phyloP scores from a whole-genome alignment of 805 yeast species.

The Kodamaea leandrae region DNA sequence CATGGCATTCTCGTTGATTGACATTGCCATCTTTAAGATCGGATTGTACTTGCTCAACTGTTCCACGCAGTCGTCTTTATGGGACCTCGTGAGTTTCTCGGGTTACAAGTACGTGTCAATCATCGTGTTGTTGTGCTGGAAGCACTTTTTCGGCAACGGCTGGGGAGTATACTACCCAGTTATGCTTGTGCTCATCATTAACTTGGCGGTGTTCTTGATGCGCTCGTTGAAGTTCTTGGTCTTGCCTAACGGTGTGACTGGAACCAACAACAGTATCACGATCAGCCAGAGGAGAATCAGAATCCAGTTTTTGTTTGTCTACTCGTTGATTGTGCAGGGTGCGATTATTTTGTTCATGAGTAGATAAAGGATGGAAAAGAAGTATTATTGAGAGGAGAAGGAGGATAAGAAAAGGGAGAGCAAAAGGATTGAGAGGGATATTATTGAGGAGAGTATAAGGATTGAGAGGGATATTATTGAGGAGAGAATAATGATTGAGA shows the following conservation, averaged over 20 bases:
- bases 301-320: constrained; percentile 81
- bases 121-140: constrained; percentile 53
- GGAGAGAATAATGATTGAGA: too few relatives aligned
- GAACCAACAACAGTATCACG: constrained; percentile 52
- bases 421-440: not conserved
- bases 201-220: constrained; percentile 59
- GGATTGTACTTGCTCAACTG: constrained; percentile 81
- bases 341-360: constrained; percentile 70
- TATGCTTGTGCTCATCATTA: constrained; percentile 35
- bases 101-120: constrained; percentile 93
- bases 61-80: constrained; percentile 54
- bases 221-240: constrained; percentile 68
- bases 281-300: constrained; percentile 72
- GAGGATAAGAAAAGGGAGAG: not conserved
- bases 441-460: not conserved
- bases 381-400: not conserved
- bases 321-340: constrained; percentile 79
- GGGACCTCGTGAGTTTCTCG: constrained; percentile 85
- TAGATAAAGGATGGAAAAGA: constrained; percentile 13
- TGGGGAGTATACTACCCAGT: constrained; percentile 35
- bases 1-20: constrained; percentile 75
- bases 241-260: constrained; percentile 49
- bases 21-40: constrained; percentile 69
- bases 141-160: constrained; percentile 40
- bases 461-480: too few relatives aligned